These are phyloP conservation scores for Pseudocohnilembus persalinus DNA, from an alignment of 169 alveolate species.

Conservation along the genomic window DNA sequence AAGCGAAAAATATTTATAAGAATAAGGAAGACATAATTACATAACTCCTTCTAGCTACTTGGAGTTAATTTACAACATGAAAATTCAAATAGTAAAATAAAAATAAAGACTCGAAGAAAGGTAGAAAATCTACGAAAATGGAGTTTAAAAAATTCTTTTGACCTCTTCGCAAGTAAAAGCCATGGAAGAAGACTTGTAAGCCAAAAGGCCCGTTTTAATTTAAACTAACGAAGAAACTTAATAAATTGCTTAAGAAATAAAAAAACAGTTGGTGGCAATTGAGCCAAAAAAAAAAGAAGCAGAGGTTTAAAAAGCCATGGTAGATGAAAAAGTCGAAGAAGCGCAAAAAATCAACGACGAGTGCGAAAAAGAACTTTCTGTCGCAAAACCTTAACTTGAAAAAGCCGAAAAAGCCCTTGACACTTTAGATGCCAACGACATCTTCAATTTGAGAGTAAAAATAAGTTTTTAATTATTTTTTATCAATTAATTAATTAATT, in stretches of 20 bases:
- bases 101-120: constrained; percentile 61
- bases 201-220: constrained; percentile 68
- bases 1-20: constrained; percentile 49
- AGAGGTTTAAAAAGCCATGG: constrained; percentile 64
- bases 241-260: constrained; percentile 54
- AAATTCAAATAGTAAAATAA: constrained; percentile 57
- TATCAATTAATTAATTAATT: too few relatives aligned
- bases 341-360: constrained; percentile 73
- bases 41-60: constrained; percentile 78
- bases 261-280: constrained; percentile 62
- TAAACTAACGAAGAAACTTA: constrained; percentile 72
- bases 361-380: constrained; percentile 79
- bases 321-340: constrained; percentile 50
- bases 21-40: constrained; percentile 73
- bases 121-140: constrained; percentile 65
- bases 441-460: constrained; percentile 62
- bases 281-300: constrained; percentile 71
- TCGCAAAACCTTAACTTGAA: constrained; percentile 71
- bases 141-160: constrained; percentile 65
- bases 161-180: constrained; percentile 72
- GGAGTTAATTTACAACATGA: constrained; percentile 66
- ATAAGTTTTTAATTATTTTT: too few relatives aligned
- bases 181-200: constrained; percentile 70
- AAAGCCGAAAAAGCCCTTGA: constrained; percentile 79
- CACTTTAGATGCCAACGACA: constrained; percentile 71